Conservation (phyloP, 164 flowering plant species). For the Tetrastigma voinierianum region DNA sequence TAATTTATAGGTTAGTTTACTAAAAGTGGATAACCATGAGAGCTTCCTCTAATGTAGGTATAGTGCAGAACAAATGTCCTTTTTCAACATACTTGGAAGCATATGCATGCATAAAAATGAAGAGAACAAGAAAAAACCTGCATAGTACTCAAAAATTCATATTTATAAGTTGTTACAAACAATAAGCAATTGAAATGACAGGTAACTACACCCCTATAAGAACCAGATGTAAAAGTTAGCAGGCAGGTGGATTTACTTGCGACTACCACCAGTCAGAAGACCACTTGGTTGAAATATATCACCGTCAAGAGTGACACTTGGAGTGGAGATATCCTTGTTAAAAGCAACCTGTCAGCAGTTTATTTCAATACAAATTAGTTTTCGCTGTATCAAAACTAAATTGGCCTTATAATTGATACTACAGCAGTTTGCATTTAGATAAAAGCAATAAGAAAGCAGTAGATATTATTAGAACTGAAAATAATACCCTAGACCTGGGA, state of each 20-base stretch:
- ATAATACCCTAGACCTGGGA: no score
- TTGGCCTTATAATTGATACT: no score
- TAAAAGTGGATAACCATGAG: neutral
- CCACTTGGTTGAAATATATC: conserved; percentile 97
- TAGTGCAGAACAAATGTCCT: no score
- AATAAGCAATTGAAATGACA: no score
- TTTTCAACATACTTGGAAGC: neutral
- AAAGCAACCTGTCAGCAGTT: conserved; percentile 68
- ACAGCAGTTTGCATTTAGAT: no score
- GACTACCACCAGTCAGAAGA: conserved; percentile 95
- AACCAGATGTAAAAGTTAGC: neutral
- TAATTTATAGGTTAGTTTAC: conserved; percentile 11
- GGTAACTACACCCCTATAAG: neutral
- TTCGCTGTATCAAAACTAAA: no score
- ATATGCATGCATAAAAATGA: neutral
- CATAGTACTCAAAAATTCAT: neutral
- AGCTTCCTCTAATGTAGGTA: no score
- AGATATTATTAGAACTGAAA: no score
- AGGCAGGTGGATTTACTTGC: conserved; percentile 56
- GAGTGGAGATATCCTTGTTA: conserved; percentile 48
- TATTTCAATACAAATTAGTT: no score
- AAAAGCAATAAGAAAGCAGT: no score
- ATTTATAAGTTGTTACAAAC: no score
- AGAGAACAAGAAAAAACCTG: neutral
- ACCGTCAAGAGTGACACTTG: conserved; percentile 94